phyloP scores from a whole-genome alignment of 257 asterid species.

The Scutellaria barbata region DNA sequence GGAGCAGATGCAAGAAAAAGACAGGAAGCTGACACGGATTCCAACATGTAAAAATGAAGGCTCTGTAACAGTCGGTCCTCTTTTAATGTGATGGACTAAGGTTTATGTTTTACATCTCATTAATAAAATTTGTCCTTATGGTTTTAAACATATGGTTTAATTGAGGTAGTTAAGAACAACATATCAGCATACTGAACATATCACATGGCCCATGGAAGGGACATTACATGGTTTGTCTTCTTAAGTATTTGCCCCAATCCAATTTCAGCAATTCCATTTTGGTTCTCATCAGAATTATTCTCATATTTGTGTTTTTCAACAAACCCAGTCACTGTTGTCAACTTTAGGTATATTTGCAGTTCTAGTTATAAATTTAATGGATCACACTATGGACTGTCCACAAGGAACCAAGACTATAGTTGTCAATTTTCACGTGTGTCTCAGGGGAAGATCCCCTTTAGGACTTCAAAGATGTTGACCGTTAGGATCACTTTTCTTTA shows the following conservation, averaged over 20 bases:
- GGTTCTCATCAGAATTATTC: slow-evolving; percentile 13
- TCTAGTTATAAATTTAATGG: background rate
- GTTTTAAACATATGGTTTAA: slow-evolving; percentile 8
- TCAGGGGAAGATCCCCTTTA: slow-evolving; percentile 16
- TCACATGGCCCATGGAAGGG: background rate
- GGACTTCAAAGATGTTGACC: background rate
- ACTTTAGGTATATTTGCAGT: background rate
- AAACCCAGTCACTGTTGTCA: background rate
- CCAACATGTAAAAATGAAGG: slow-evolving; percentile 12
- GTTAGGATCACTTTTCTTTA: background rate
- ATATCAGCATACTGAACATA: background rate
- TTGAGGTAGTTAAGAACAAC: background rate
- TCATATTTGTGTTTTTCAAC: background rate
- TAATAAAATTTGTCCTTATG: background rate
- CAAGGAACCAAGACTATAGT: background rate
- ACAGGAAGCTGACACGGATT: background rate
- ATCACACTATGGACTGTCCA: background rate
- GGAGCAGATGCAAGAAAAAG: background rate
- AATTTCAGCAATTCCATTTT: slow-evolving; percentile 4
- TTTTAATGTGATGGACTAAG: slow-evolving; percentile 9
- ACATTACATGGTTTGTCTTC: background rate
- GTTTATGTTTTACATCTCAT: background rate
- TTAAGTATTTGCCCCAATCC: background rate
- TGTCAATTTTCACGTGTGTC: slow-evolving; percentile 5
- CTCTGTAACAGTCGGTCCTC: background rate